These are phyloP conservation scores for Orbilia quercus DNA, from an alignment of 2,329 filamentous ascomycete genomes.

Conservation along the genomic window DNA sequence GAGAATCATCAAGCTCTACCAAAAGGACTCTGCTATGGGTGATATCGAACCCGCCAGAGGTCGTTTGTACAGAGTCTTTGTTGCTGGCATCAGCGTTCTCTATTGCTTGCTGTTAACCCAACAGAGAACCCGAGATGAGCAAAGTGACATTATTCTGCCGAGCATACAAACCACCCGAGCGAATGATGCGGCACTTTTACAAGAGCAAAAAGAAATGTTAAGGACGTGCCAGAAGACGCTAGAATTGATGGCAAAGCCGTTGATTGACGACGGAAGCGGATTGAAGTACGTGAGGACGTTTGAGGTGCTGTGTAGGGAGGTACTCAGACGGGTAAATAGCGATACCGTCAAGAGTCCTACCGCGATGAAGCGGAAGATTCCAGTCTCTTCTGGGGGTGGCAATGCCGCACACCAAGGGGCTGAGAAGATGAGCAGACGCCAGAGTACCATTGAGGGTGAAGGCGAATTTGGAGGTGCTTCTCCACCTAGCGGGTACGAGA, in stretches of 20 bases:
- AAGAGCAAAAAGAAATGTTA: conserved; percentile 53
- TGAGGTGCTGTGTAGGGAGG: conserved; percentile 53
- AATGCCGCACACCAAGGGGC: conserved; percentile 5
- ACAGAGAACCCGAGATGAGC: conserved; percentile 53
- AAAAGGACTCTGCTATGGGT: conserved; percentile 54
- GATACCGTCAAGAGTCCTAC: conserved; percentile 39
- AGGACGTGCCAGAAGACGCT: conserved; percentile 51
- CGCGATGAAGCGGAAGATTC: conserved; percentile 34
- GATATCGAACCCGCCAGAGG: conserved; percentile 53
- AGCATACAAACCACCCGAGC: conserved; percentile 52
- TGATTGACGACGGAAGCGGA: conserved; percentile 53
- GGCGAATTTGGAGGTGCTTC: conserved; percentile 54
- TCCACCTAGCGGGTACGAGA: conserved; percentile 54
- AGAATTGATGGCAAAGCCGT: conserved; percentile 51
- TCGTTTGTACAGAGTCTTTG: conserved; percentile 52
- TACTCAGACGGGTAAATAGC: conserved; percentile 42
- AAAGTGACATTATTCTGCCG: conserved; percentile 46
- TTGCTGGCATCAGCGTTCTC: conserved; percentile 51
- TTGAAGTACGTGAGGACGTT: conserved; percentile 54
- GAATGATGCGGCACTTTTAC: conserved; percentile 46
- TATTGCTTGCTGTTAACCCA: conserved; percentile 50
- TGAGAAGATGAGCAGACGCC: conserved; percentile 46
- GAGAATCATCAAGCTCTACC: conserved; percentile 50
- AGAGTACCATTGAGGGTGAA: conserved; percentile 48
- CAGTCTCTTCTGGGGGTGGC: conserved; percentile 1